Evolutionary conservation across 495 filamentous ascomycete genomes (phyloP), one percentile per base, ranked within the genome.

Genomic region (Penicillium turbatum): DNA sequence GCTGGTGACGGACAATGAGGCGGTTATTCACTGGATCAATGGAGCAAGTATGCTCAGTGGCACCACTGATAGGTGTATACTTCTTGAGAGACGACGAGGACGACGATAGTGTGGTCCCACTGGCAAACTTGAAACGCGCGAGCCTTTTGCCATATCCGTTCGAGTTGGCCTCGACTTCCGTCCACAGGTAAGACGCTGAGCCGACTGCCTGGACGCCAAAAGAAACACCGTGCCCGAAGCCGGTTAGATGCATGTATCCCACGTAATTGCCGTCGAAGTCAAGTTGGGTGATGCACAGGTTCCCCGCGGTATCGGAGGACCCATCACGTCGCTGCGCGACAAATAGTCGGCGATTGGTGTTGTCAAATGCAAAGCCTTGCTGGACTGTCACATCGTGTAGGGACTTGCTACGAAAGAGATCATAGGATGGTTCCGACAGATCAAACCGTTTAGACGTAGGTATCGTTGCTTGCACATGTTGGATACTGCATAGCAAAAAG

Each of bases 341-440:
- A 32, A 63, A 63, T 2, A 60, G 50, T 9, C 60, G 53, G 17
- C 57, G 53, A 44, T 63, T 63, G 41, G 43, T 47, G 15, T 63
- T 60, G 50, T 63, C 60, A 36, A 63, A 63, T 16, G 56, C 54
- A 30, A 63, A 63, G 0, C 56, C 54, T 48, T 60, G 60, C 29
- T 63, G 60, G 3, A 63, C 53, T 0, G 56, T 63, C 13, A n/a
- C 46, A 29, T 53, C 60, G 16, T 55, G 49, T 4, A 56, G 41
- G 7, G 34, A 17, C 35, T 57, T 56, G 50, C 44, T 47, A 37
- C 59, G 55, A 31, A 38, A 62, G 1, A 58, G 34, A n/a, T 62
- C 59, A 24, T 59, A 49, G 12, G 55, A 58, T 16, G 59, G 55
- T 5, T 51, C 16, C 1, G 59, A 41, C 17, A 61, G 47, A 38